These are phyloP conservation scores for Fusarium dimerum DNA, from an alignment of 2,329 filamentous ascomycete genomes.

Conservation along the genomic window DNA sequence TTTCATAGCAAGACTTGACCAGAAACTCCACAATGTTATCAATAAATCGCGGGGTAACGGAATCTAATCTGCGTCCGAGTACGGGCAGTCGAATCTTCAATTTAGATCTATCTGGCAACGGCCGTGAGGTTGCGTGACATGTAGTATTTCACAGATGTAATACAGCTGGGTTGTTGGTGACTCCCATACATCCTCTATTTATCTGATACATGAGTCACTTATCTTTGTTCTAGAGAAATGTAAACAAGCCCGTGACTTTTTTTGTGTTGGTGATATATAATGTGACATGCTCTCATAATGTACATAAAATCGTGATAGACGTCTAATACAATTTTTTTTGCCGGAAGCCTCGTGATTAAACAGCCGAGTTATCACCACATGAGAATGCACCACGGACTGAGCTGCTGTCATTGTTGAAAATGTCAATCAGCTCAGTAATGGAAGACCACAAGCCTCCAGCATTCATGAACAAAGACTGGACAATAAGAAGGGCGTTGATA, in stretches of 20 bases:
- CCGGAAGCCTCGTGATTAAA: background rate
- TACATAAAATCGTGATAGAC: background rate
- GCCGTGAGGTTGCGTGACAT: too few species aligned
- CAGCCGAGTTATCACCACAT: slow-evolving; percentile 34
- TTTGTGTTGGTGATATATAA: too few species aligned
- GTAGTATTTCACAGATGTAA: too few species aligned
- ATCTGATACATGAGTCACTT: background rate
- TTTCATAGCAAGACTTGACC: too few species aligned
- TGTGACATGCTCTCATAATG: background rate
- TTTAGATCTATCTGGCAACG: too few species aligned
- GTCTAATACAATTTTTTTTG: background rate
- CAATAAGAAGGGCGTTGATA: slow-evolving; percentile 31
- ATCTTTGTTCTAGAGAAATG: background rate
- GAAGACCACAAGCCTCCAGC: slow-evolving; percentile 36
- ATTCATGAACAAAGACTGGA: slow-evolving; percentile 37
- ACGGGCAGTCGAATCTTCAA: too few species aligned
- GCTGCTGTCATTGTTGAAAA: slow-evolving; percentile 27
- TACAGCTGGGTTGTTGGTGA: too few species aligned
- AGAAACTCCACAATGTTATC: too few species aligned
- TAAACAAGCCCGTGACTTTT: too few species aligned
- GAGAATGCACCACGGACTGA: slow-evolving; percentile 33
- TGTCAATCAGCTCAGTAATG: slow-evolving; percentile 30
- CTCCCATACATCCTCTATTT: too few species aligned
- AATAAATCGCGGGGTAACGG: too few species aligned
- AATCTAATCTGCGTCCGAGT: too few species aligned